Evolutionary conservation across 2,329 filamentous ascomycete species (phyloP).

Genomic region (Plectosphaerella sp.): DNA sequence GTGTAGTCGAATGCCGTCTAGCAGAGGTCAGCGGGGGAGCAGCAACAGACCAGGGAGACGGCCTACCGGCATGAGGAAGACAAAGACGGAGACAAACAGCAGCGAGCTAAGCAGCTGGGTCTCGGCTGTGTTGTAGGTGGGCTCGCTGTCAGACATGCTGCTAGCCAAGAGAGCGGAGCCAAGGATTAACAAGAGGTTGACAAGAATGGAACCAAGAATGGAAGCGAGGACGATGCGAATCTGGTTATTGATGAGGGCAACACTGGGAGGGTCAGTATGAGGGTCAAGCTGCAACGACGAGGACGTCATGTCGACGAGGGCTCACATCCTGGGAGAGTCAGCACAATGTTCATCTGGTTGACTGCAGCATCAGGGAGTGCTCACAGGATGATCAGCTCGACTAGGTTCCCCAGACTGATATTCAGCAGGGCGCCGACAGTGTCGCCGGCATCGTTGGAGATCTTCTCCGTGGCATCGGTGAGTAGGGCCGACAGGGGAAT

Average conservation of each 20-base stretch:
- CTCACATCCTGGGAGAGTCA: constrained; percentile 14
- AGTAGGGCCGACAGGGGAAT: constrained; percentile 54
- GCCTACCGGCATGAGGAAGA: constrained; percentile 30
- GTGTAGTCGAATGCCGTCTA: constrained; percentile 37
- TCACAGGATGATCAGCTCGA: constrained; percentile 52
- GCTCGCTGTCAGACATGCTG: constrained; percentile 64
- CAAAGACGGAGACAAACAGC: constrained; percentile 32
- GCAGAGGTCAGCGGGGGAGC: fast-evolving
- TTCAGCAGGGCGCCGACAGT: constrained; percentile 56
- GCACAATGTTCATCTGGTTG: constrained; percentile 15
- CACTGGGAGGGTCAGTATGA: constrained; percentile 26
- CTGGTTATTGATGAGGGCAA: constrained; percentile 49
- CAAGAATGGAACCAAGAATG: constrained; percentile 71
- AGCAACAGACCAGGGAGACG: background rate
- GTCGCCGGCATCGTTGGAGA: constrained; percentile 52
- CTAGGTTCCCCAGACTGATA: constrained; percentile 58
- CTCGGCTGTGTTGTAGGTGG: constrained; percentile 28
- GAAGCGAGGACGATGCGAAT: constrained; percentile 74
- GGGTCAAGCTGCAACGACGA: background rate
- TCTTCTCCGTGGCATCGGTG: constrained; percentile 55
- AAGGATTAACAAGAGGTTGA: constrained; percentile 69
- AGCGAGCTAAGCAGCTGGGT: constrained; percentile 29
- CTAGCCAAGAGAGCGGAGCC: constrained; percentile 72
- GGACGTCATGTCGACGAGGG: background rate
- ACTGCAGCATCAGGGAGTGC: constrained; percentile 13